Conservation (phyloP, 345 rosid genomes). For the Corchorus capsularis region DNA sequence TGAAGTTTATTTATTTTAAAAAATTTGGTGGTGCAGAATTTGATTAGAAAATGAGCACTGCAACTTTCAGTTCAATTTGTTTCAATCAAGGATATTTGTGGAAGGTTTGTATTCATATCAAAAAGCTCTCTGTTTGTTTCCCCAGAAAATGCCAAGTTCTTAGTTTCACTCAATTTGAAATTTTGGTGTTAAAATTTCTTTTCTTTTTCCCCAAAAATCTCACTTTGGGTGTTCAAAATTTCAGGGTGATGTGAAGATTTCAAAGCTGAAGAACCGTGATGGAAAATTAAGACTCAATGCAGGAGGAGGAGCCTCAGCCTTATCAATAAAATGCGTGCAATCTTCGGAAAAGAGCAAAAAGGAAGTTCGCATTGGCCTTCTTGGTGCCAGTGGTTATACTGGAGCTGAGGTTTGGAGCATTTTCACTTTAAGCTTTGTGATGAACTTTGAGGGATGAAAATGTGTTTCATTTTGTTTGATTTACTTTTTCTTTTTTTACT, state of each 20-base stretch:
- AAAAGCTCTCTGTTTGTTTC: slow-evolving; percentile 18
- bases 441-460: not conserved
- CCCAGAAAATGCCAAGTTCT: slow-evolving; percentile 11
- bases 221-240: not conserved
- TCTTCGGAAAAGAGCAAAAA: slow-evolving; percentile 41
- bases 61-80: slow-evolving; percentile 38
- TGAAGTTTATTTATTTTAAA: not conserved
- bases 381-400: slow-evolving; percentile 99
- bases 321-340: slow-evolving; percentile 44
- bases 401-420: slow-evolving; percentile 84
- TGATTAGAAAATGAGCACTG: slow-evolving; percentile 33
- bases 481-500: not conserved
- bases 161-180: not conserved
- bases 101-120: slow-evolving; percentile 42
- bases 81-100: slow-evolving; percentile 35
- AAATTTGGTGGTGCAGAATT: slow-evolving; percentile 11
- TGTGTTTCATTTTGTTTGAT: not conserved
- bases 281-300: slow-evolving; percentile 25
- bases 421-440: not conserved
- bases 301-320: slow-evolving; percentile 43
- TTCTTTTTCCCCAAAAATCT: not conserved
- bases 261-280: slow-evolving; percentile 30
- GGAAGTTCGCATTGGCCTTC: slow-evolving; percentile 79
- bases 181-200: not conserved
- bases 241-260: slow-evolving; percentile 37